Percentiles rank a stretch among this genome's conserved stretches.
Conservation (phyloP, 257 asterid species). For the Avicennia marina region DNA sequence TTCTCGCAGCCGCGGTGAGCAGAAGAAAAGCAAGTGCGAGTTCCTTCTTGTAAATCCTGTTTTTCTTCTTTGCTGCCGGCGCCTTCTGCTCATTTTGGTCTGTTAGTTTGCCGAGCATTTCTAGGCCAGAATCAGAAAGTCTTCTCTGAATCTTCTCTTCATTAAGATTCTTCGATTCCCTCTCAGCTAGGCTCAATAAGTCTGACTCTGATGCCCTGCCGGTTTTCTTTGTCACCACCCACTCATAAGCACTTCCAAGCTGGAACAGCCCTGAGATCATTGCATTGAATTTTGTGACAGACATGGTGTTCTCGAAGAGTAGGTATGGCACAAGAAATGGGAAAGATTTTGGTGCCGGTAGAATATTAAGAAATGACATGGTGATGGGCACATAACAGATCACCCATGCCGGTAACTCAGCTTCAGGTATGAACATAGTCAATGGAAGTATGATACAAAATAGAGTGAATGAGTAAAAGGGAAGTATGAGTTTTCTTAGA, state of each 20-base stretch:
- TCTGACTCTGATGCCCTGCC: conserved; percentile 88
- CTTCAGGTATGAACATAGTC: conserved; percentile 94
- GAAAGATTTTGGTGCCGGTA: conserved; percentile 80
- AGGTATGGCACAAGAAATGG: conserved; percentile 94
- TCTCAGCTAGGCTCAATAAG: conserved; percentile 59
- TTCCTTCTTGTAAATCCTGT: conserved; percentile 66
- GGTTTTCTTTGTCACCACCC: conserved; percentile 92
- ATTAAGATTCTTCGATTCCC: conserved; percentile 37
- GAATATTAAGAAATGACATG: conserved; percentile 74
- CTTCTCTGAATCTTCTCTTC: conserved; percentile 71
- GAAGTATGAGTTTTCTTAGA: conserved; percentile 77
- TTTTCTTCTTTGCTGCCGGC: conserved; percentile 36
- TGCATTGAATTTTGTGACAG: conserved; percentile 92
- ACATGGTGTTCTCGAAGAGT: conserved; percentile 92
- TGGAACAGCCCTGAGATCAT: conserved; percentile 90
- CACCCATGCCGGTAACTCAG: conserved; percentile 81
- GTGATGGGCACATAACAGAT: conserved; percentile 78
- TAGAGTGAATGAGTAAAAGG: conserved; percentile 88
- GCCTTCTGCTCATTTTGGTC: conserved; percentile 25
- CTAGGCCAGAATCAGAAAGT: conserved; percentile 79
- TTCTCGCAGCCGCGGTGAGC: conserved; percentile 83
- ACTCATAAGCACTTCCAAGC: conserved; percentile 83
- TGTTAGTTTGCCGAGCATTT: conserved; percentile 43
- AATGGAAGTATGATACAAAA: conserved; percentile 88
- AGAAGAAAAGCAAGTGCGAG: conserved; percentile 77